phyloP scores from a whole-genome alignment of 139 green algal genomes.

The Yamagishiella unicocca region DNA sequence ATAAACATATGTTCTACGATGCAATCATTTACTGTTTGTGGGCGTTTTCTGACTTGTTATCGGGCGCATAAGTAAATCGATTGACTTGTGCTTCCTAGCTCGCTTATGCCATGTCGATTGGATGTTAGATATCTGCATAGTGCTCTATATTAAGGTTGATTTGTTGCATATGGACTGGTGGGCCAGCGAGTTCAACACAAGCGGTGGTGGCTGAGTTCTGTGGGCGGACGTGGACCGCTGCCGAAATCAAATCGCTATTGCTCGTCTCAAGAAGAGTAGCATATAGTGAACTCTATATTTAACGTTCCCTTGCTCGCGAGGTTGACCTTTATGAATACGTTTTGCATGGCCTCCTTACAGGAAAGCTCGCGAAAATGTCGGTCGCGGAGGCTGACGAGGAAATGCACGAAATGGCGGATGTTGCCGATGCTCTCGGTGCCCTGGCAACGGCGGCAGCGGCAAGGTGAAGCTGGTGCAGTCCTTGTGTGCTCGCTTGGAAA shows the following conservation, averaged over 20 bases:
- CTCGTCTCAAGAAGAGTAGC: too few species aligned
- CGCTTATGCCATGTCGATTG: background rate
- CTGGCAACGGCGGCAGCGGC: constrained; percentile 19
- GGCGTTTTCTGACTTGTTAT: too few species aligned
- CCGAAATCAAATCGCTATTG: background rate
- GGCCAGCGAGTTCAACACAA: too few species aligned
- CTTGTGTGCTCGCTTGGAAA: background rate
- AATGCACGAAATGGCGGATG: constrained; percentile 33
- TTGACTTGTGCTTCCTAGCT: constrained; percentile 2
- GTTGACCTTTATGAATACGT: background rate
- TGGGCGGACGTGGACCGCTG: background rate
- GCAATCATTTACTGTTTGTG: too few species aligned
- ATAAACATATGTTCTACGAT: too few species aligned
- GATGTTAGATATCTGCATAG: background rate
- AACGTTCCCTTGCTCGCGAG: background rate
- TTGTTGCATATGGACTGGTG: background rate
- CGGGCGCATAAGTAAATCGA: too few species aligned
- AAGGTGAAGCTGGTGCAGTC: background rate
- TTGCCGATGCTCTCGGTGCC: background rate
- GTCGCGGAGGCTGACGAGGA: constrained; percentile 7
- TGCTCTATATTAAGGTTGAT: background rate
- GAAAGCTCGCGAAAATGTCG: background rate
- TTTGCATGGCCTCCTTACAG: background rate
- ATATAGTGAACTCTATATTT: background rate
- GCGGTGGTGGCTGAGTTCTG: background rate